Percentiles rank a stretch among this genome's conserved stretches.
These are phyloP conservation scores for Crithidia bombi DNA, from an alignment of 208 protist genomes.

Conservation along the genomic window DNA sequence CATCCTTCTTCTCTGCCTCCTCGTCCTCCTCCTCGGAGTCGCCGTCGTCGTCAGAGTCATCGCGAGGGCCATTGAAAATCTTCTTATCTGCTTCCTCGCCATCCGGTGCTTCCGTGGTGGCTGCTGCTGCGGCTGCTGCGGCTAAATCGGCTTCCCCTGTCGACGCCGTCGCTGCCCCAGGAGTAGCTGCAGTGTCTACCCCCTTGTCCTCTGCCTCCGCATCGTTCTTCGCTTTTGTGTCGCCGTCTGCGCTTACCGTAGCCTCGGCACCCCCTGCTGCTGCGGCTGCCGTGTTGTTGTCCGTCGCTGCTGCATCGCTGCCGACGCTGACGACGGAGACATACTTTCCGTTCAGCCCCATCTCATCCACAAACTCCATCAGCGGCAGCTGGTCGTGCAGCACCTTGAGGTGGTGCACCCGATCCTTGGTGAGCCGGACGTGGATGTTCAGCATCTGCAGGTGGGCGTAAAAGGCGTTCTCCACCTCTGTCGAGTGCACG, in stretches of 20 bases:
- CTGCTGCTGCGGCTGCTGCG: background rate
- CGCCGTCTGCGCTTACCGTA: background rate
- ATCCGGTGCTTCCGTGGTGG: background rate
- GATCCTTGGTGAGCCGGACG: constrained; percentile 47
- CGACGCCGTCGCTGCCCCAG: background rate
- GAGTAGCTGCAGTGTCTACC: background rate
- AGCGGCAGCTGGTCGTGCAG: constrained; percentile 77
- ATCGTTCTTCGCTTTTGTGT: background rate
- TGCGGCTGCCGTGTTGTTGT: background rate
- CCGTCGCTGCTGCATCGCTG: constrained; percentile 16
- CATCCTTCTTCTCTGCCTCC: constrained; percentile 4
- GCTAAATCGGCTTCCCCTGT: background rate
- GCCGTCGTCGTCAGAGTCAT: constrained; percentile 13
- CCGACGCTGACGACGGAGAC: constrained; percentile 1
- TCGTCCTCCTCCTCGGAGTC: constrained; percentile 21
- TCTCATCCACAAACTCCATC: constrained; percentile 72
- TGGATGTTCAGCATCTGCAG: constrained; percentile 79
- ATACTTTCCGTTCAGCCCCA: constrained; percentile 39
- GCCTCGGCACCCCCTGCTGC: background rate
- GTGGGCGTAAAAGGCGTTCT: constrained; percentile 74
- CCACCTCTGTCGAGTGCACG: constrained; percentile 53
- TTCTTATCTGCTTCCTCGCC: constrained; percentile 15
- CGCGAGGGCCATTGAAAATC: background rate
- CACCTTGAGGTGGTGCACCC: constrained; percentile 59
- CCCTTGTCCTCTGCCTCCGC: background rate